Evolutionary conservation across 345 rosid genomes (phyloP).

Genomic region (Cardamine occulta): DNA sequence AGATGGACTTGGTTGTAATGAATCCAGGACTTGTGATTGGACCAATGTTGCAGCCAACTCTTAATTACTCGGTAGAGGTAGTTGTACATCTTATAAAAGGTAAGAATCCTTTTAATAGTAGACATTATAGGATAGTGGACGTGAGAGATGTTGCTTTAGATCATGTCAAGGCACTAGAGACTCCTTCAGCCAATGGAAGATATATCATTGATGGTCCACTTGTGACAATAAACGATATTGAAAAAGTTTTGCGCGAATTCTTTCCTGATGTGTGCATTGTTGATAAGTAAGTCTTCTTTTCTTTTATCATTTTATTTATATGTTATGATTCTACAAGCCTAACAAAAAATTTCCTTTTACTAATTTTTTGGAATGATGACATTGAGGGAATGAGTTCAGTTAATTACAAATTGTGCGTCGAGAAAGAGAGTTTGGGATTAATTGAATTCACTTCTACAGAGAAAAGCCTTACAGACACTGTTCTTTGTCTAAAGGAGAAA

Average conservation of each 20-base stretch:
- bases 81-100: constrained; percentile 44
- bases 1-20: constrained; percentile 45
- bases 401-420: constrained; percentile 16
- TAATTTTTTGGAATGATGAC: constrained; percentile 6
- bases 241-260: constrained; percentile 29
- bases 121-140: constrained; percentile 45
- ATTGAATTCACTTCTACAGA: constrained; percentile 54
- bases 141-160: constrained; percentile 59
- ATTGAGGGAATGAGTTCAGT: not conserved
- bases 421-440: constrained; percentile 38
- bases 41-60: constrained; percentile 50
- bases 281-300: constrained; percentile 11
- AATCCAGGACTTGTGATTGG: constrained; percentile 53
- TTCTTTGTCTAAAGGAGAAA: constrained; percentile 50
- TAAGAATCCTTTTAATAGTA: constrained; percentile 19
- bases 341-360: not conserved
- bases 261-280: constrained; percentile 38
- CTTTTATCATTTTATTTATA: not conserved
- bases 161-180: constrained; percentile 56
- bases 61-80: constrained; percentile 33
- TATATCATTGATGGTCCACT: constrained; percentile 44
- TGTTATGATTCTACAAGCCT: not conserved
- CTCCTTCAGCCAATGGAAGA: constrained; percentile 52
- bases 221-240: constrained; percentile 14
- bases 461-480: constrained; percentile 59